Conservation (phyloP, 352 stramenopile species). For the Phytophthora chlamydospora region DNA sequence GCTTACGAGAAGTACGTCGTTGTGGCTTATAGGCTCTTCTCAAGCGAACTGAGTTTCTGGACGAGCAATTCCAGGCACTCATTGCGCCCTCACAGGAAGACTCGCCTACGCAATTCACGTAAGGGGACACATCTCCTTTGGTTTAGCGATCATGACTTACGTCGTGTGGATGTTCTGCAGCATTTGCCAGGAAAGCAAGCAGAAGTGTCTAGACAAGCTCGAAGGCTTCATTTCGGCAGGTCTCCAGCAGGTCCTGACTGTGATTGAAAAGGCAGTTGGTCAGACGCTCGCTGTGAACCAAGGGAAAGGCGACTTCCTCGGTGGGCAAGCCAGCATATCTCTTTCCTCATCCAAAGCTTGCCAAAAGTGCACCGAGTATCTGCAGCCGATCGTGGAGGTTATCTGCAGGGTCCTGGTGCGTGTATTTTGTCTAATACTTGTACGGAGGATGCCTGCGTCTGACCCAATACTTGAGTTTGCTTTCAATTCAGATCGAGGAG, state of each 20-base stretch:
- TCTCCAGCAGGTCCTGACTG: conserved; percentile 59
- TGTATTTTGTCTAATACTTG: not conserved
- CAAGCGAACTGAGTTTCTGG: conserved; percentile 61
- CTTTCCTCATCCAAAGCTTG: conserved; percentile 74
- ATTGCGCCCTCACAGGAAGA: conserved; percentile 46
- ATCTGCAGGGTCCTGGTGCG: conserved; percentile 65
- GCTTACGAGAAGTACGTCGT: not conserved
- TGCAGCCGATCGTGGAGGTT: conserved; percentile 61
- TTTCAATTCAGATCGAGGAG: conserved; percentile 47
- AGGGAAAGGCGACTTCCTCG: conserved; percentile 81
- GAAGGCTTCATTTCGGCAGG: conserved; percentile 54
- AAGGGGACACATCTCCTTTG: conserved; percentile 8
- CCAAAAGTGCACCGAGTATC: conserved; percentile 72
- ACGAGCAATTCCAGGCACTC: conserved; percentile 61
- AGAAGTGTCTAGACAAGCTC: conserved; percentile 68
- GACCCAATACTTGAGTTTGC: not conserved
- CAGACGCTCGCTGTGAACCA: conserved; percentile 60
- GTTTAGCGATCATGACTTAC: not conserved
- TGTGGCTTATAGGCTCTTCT: conserved; percentile 49
- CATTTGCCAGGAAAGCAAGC: conserved; percentile 82
- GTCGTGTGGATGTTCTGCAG: conserved; percentile 28
- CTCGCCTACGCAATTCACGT: conserved; percentile 81
- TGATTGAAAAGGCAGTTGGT: conserved; percentile 68
- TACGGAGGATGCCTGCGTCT: too few relatives aligned
- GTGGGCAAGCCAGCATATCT: conserved; percentile 74